These are phyloP conservation scores for Lenwebbia sp. DNA, from an alignment of 345 rosid species.

Conservation along the genomic window DNA sequence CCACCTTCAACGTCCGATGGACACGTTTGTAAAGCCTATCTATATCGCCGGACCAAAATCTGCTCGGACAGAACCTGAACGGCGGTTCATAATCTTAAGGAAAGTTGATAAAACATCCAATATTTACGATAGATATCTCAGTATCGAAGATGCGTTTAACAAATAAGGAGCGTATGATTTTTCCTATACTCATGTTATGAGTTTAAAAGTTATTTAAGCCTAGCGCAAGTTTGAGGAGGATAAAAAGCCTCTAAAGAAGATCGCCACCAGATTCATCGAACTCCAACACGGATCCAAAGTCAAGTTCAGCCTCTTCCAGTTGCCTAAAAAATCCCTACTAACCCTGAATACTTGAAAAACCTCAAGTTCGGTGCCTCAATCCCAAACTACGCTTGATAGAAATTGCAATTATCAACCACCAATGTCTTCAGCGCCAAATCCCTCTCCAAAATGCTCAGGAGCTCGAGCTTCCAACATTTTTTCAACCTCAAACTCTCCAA, in stretches of 20 bases:
- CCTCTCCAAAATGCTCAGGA: not conserved
- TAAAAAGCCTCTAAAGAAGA: conserved; percentile 7
- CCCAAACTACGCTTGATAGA: not conserved
- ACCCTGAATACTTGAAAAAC: conserved; percentile 22
- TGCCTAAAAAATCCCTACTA: not conserved
- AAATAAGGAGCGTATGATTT: no score
- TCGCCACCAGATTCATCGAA: conserved; percentile 10
- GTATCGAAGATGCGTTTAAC: no score
- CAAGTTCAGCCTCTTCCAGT: conserved; percentile 20
- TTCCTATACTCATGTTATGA: no score
- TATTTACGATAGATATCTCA: no score
- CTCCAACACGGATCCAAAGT: conserved; percentile 16
- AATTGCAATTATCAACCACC: conserved; percentile 16
- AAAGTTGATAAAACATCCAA: no score
- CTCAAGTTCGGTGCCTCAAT: conserved; percentile 15
- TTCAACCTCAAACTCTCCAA: conserved; percentile 24
- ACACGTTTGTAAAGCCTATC: conserved; percentile 4
- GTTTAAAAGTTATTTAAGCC: no score
- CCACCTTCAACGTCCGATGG: conserved; percentile 8
- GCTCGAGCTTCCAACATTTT: conserved; percentile 19
- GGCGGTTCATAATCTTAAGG: not conserved
- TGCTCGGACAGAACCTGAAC: not conserved
- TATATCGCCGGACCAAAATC: not conserved
- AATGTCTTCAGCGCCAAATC: conserved; percentile 7
- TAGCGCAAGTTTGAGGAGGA: conserved; percentile 2